Conservation (phyloP, 1,284 basidiomycete species). For the Naganishia liquefaciens region DNA sequence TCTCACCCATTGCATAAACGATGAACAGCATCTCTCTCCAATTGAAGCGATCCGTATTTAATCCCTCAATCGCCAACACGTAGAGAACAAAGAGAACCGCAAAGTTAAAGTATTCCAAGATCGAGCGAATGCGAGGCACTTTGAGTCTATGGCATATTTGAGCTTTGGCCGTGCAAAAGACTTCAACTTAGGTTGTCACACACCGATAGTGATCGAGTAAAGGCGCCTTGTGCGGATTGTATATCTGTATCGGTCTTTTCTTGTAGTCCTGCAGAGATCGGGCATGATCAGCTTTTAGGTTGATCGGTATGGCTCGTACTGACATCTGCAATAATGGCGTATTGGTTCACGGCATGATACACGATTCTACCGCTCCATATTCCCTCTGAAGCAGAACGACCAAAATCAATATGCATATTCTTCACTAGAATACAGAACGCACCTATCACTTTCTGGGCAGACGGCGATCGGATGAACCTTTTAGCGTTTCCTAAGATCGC, state of each 20-base stretch:
- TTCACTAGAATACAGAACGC: background rate
- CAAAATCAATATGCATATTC: slow-evolving; percentile 60
- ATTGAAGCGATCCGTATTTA: slow-evolving; percentile 65
- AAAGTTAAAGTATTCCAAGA: slow-evolving; percentile 84
- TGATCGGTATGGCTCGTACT: slow-evolving; percentile 40
- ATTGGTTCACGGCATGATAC: slow-evolving; percentile 80
- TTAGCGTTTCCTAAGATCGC: slow-evolving; percentile 82
- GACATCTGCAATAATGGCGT: slow-evolving; percentile 82
- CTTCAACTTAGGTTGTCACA: slow-evolving; percentile 31
- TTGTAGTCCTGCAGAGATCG: slow-evolving; percentile 73
- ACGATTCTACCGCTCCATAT: slow-evolving; percentile 73
- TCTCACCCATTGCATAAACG: slow-evolving; percentile 69
- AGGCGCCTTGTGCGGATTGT: slow-evolving; percentile 89
- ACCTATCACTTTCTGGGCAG: slow-evolving; percentile 82
- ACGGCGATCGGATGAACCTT: slow-evolving; percentile 78
- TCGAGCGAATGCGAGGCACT: slow-evolving; percentile 84
- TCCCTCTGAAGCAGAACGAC: slow-evolving; percentile 63
- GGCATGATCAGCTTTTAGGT: background rate
- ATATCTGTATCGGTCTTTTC: slow-evolving; percentile 84
- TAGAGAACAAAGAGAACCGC: slow-evolving; percentile 79
- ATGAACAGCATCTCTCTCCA: slow-evolving; percentile 71
- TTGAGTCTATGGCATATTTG: slow-evolving; percentile 64
- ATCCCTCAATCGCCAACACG: slow-evolving; percentile 75
- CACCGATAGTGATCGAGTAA: slow-evolving; percentile 88
- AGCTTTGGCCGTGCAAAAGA: background rate